Base-by-base conservation (phyloP, 306 rosid species). In the Acacia acuminata region DNA sequence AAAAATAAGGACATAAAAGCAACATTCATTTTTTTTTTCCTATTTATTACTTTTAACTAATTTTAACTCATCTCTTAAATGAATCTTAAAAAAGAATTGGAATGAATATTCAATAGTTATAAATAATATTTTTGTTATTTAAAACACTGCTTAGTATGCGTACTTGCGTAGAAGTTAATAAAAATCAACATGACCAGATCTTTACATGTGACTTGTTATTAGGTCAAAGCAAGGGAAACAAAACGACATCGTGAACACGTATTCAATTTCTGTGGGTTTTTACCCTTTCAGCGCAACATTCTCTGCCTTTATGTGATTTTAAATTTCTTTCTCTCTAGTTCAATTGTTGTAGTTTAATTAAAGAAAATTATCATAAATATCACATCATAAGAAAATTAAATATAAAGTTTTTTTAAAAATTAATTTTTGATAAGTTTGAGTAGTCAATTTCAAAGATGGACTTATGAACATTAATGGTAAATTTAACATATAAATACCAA, bases 151-250 rank as follows among this genome's bases (percentile, higher is more conserved):
- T 50, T 15, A 9, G 38, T 9, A 67, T 19, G 11, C 5, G 10
- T 10, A n/a, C 40, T 36, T 36, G 40, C 40, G 7, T 36, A 36
- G 40, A 0, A 58, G 22, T 73, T 8, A 78, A 36, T 60, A 10
- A 10, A 60, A 11, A 60, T 56, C 68, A 34, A 30, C 55, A 4
- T 43, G 60, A 73, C 81, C 82, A 80, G 67, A 83, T 43, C 7
- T 22, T 4, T 24, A 0, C 38, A 53, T 20, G 45, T 71, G 82
- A 71, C 90, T 80, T 80, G 58, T 17, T 27, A 45, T 75, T 42
- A 55, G 67, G 86, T 83, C 76, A 85, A 34, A 34, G 38, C 38
- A 81, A 71, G 72, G 56, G 50, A 34, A 15, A 50, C 30, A 10
- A 58, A 76, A 51, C 38, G 5, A 11, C 9, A 11, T 27, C 19